phyloP scores from a whole-genome alignment of 129 eudicot genomes.

The Centrapalus pauciflorus region DNA sequence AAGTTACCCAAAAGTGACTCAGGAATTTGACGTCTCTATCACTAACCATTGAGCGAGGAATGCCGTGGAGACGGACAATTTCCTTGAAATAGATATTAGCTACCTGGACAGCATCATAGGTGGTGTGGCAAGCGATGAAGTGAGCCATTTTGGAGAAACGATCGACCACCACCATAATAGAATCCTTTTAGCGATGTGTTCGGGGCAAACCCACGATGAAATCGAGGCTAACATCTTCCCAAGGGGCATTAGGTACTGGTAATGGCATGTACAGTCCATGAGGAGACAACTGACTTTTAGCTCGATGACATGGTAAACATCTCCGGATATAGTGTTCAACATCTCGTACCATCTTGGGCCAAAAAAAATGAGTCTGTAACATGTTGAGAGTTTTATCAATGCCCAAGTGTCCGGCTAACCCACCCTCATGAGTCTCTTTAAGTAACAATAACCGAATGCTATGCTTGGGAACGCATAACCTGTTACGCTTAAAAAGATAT shows the following conservation, averaged over 20 bases:
- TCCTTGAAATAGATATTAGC: too few relatives aligned
- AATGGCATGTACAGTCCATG: too few relatives aligned
- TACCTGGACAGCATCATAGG: too few relatives aligned
- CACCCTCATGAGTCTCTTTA: constrained; percentile 1
- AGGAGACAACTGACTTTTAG: too few relatives aligned
- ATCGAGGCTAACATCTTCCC: background rate
- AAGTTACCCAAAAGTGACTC: constrained; percentile 8
- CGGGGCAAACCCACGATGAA: background rate
- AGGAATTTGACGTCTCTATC: background rate
- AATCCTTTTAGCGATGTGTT: background rate
- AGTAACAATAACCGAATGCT: background rate
- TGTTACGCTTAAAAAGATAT: background rate
- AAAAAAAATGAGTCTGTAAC: background rate
- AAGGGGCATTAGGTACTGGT: background rate
- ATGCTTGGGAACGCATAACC: background rate
- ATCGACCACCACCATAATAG: constrained; percentile 10
- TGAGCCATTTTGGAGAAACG: too few relatives aligned
- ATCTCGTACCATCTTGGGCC: too few relatives aligned
- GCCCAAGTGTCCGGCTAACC: constrained; percentile 6
- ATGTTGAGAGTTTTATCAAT: background rate
- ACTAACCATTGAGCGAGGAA: constrained; percentile 9
- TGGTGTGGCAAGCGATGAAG: background rate
- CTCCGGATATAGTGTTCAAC: too few relatives aligned
- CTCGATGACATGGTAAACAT: too few relatives aligned
- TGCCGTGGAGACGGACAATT: too few relatives aligned